Base-by-base conservation (phyloP, 1,284 basidiomycete genomes). In the Malassezia slooffiae region DNA sequence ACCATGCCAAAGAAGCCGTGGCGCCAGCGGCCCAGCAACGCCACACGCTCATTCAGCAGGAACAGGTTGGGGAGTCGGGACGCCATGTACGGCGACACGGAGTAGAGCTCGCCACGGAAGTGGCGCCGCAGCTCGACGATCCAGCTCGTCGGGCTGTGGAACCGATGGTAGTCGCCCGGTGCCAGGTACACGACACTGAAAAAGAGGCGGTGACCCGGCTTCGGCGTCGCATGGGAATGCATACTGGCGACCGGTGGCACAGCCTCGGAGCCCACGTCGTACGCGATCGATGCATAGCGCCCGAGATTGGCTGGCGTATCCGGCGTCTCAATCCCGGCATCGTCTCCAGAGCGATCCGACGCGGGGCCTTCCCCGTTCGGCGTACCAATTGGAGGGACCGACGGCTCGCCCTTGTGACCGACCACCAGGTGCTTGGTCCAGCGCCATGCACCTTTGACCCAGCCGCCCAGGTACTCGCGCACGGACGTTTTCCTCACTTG, bases 1-100 rank as follows among this genome's bases (percentile, higher is more conserved):
- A 91, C 80, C 89, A 96, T 96, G 30, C 83, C 76, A 71, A 95
- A 97, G 76, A 96, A 96, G 5, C 91, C 91, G 64, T 93, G 75
- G 65, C 80, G 79, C 91, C 93, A 97, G 42, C 87, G 76, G 5
- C 91, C 93, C 23, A 97, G 80, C n/a, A 99, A 74, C 1, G 91
- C 88, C 8, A 97, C 91, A 15, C 91, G 82, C 73, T 99, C 91
- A 70, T 99, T 97, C 15, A 99, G 76, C 9, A 97, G 88, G 58
- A 99, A 97, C 20, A 97, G 73, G 70, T 96, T 89, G 63, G 85
- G 80, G 13, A 96, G 75, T 7, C 90, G 80, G 62, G 83, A 82
- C 6, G 86, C 90, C 74, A 99, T 85, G 74, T 84, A 97, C 0
- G 93, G 93, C 1, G 87, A 90, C 16, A 97, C 93, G 17, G 84